Conservation (phyloP, 179 eudicot species). For the Spergularia azorica region DNA sequence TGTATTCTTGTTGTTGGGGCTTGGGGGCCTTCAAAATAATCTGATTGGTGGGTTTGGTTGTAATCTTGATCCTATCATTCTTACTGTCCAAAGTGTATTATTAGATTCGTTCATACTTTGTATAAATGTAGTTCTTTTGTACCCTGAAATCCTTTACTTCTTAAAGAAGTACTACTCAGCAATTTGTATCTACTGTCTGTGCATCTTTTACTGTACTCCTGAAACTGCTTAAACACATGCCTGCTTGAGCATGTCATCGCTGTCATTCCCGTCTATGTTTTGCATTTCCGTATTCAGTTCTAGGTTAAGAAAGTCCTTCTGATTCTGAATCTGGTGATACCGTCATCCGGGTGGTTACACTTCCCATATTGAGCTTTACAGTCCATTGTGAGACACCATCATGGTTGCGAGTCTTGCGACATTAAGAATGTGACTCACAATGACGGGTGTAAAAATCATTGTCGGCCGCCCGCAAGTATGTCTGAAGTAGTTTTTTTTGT, state of each 20-base stretch:
- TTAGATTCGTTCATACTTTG: slow-evolving; percentile 30
- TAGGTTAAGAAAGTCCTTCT: no score
- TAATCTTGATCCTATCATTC: slow-evolving; percentile 33
- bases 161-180: slow-evolving; percentile 18
- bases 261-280: no score
- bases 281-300: no score
- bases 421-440: no score
- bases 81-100: slow-evolving; percentile 26
- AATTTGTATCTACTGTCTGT: slow-evolving; percentile 3
- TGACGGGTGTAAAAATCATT: no score
- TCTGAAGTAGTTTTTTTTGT: no score
- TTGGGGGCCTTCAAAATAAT: slow-evolving; percentile 26
- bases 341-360: no score
- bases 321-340: background rate
- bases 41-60: slow-evolving; percentile 33
- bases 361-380: no score
- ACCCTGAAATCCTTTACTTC: slow-evolving; percentile 4
- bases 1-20: slow-evolving; percentile 34
- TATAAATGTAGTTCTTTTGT: slow-evolving; percentile 26
- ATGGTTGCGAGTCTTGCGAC: no score
- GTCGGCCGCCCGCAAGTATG: no score
- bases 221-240: no score
- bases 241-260: background rate
- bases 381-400: no score
- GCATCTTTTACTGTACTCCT: background rate